Evolutionary conservation across 2,329 filamentous ascomycete species (phyloP), one percentile per base, ranked within the genome.

Genomic region (Elsinoe ampelina): DNA sequence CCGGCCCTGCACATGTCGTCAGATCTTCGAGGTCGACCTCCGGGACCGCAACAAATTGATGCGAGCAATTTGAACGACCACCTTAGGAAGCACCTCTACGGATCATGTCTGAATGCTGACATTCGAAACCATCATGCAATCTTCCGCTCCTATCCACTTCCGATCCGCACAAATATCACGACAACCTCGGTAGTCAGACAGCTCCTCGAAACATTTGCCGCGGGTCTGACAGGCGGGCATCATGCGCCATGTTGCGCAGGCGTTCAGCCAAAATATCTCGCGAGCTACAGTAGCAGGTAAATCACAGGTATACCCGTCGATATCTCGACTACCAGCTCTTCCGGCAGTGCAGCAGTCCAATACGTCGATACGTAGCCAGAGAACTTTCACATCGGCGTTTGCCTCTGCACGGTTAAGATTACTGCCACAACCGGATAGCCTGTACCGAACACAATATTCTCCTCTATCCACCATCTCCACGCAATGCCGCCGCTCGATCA

Each of bases 1-100:
- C 7, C 41, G 41, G 41, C 41, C 41, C 41, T 48, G 13, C 45
- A 50, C 45, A 50, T 50, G 45, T 35, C 45, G 45, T 50, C 45
- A 50, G 45, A 50, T 50, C 45, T 26, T 15, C 17, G 26, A 45
- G 41, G 41, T 45, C 41, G 41, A 45, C 41, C 26, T 12, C 20
- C 26, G 19, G 10, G 4, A n/a, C 36, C 11, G 41, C 19, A 45
- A 45, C 26, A 13, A 13, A 45, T 22, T 15, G 10, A 22, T 10
- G 19, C 17, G n/a, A 15, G 41, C n/a, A 26, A 26, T 15, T 22
- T 4, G 20, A 12, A 26, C n/a, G 19, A n/a, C 20, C 30, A 8
- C 20, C 5, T 15, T 12, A 13, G 5, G 41, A 5, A 30, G n/a
- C 12, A 45, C 19, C 19, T 12, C 2, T 11, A 22, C 19, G 12